These are phyloP conservation scores for Penicillium arizonense DNA, from an alignment of 495 filamentous ascomycete genomes.

Conservation along the genomic window DNA sequence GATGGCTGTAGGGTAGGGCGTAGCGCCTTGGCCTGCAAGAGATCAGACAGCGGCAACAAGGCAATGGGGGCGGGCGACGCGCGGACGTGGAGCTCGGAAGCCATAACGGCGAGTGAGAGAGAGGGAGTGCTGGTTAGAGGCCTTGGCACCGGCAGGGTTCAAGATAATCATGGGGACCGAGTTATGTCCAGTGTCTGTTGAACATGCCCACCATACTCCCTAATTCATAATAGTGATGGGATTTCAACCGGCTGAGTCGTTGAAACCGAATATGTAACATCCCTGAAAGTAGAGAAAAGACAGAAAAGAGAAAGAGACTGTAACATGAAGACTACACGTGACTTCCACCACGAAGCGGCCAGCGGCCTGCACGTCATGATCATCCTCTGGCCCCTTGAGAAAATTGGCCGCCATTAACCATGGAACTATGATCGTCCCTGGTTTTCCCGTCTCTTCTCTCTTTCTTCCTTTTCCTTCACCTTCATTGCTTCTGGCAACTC, in stretches of 20 bases:
- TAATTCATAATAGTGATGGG: too few species aligned
- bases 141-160: conserved; percentile 17
- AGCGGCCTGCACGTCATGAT: conserved; percentile 3
- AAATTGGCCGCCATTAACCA: conserved; percentile 7
- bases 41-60: not conserved
- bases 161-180: not conserved
- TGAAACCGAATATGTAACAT: too few species aligned
- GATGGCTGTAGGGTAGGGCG: not conserved
- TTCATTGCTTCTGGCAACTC: not conserved
- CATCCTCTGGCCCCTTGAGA: conserved; percentile 8
- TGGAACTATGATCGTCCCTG: conserved; percentile 22
- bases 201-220: too few species aligned
- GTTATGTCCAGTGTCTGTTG: not conserved
- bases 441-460: conserved; percentile 6
- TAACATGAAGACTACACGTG: conserved; percentile 1
- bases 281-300: too few species aligned
- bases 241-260: too few species aligned
- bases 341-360: not conserved
- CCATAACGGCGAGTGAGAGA: conserved; percentile 13
- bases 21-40: conserved; percentile 2
- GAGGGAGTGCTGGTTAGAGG: not conserved
- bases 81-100: conserved; percentile 23
- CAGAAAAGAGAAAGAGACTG: not conserved
- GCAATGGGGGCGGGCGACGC: conserved; percentile 14
- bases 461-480: not conserved